A percentile compares a stretch with the other conserved stretches of the same genome.
phyloP scores from a whole-genome alignment of 345 rosid species.

The Populus davidiana region DNA sequence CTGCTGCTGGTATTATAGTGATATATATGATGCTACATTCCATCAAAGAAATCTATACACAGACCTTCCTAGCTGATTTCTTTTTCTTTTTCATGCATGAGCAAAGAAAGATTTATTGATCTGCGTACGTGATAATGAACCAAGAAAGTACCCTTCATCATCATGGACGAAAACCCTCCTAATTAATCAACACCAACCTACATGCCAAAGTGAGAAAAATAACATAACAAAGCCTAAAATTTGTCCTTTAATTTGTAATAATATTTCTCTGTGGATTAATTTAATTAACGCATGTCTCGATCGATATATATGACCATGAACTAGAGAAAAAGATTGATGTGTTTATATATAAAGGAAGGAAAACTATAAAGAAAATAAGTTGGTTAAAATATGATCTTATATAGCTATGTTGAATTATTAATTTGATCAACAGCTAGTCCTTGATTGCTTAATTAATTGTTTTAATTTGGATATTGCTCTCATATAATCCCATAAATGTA shows the following conservation, averaged over 20 bases:
- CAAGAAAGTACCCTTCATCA: background rate
- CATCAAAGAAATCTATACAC: too few relatives aligned
- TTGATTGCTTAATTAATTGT: too few relatives aligned
- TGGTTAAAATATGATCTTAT: too few relatives aligned
- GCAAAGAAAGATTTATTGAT: background rate
- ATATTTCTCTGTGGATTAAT: background rate
- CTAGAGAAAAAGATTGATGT: background rate
- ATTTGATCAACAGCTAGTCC: too few relatives aligned
- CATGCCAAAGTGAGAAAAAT: background rate
- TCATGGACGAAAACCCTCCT: background rate
- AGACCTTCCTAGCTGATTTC: background rate
- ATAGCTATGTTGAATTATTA: too few relatives aligned
- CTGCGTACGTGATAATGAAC: background rate
- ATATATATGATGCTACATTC: too few relatives aligned
- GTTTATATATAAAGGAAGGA: too few relatives aligned
- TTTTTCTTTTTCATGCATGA: background rate
- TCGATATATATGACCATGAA: background rate
- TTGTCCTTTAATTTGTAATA: too few relatives aligned
- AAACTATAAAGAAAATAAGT: too few relatives aligned
- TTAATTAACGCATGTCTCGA: background rate
- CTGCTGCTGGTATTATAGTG: background rate
- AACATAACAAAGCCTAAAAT: background rate
- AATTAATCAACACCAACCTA: background rate
- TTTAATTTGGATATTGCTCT: background rate
- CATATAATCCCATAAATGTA: background rate